phyloP scores from a whole-genome alignment of 2,329 filamentous ascomycete genomes.

The Talaromyces sp. region DNA sequence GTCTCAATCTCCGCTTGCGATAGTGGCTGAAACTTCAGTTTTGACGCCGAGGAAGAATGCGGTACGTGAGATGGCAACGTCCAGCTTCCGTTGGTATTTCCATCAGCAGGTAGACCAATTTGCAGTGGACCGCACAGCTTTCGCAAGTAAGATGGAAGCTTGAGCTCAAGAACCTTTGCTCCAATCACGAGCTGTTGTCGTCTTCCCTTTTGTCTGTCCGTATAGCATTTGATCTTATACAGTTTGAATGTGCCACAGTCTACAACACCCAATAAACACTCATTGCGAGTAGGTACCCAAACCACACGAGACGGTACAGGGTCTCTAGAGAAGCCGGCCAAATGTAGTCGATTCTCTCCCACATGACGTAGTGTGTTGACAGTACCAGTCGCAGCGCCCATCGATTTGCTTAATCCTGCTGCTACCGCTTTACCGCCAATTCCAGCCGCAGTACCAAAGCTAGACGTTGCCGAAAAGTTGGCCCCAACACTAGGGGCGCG shows the following conservation, averaged over 20 bases:
- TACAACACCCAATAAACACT: slow-evolving; percentile 43
- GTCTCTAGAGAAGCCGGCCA: slow-evolving; percentile 40
- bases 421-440: slow-evolving; percentile 48
- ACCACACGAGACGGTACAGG: slow-evolving; percentile 42
- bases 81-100: slow-evolving; percentile 39
- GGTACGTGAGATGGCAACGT: slow-evolving; percentile 36
- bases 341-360: slow-evolving; percentile 48
- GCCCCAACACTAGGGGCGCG: slow-evolving; percentile 48
- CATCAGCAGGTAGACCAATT: slow-evolving; percentile 52
- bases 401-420: slow-evolving; percentile 50
- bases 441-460: slow-evolving; percentile 46
- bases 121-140: slow-evolving; percentile 56
- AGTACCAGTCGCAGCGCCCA: slow-evolving; percentile 48
- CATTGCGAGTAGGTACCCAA: slow-evolving; percentile 45
- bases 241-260: slow-evolving; percentile 46
- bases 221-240: slow-evolving; percentile 40
- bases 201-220: slow-evolving; percentile 54
- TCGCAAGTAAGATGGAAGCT: slow-evolving; percentile 61
- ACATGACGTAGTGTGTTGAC: slow-evolving; percentile 48
- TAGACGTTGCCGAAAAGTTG: slow-evolving; percentile 42
- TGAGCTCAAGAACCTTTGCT: slow-evolving; percentile 63
- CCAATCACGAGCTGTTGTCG: slow-evolving; percentile 53
- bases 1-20: slow-evolving; percentile 89
- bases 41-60: slow-evolving; percentile 42
- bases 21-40: slow-evolving; percentile 53